phyloP scores from a whole-genome alignment of 2,329 filamentous ascomycete genomes.

The Plectosphaerella plurivora region DNA sequence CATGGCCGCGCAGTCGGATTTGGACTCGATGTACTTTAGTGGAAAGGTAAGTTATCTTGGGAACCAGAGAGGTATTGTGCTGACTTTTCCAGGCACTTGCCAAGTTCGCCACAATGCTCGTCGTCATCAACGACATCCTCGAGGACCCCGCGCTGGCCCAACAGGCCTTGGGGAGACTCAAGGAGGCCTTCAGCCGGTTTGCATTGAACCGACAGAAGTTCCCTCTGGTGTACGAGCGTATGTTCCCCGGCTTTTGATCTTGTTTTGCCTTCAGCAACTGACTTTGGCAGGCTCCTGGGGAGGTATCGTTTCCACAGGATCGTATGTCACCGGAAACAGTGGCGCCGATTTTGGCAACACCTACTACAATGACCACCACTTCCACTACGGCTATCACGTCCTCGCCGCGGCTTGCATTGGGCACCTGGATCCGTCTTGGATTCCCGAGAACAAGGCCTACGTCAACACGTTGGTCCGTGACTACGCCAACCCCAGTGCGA shows the following conservation, averaged over 20 bases:
- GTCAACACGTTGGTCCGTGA: constrained; percentile 84
- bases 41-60: constrained; percentile 59
- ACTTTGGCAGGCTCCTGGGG: constrained; percentile 60
- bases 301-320: constrained; percentile 72
- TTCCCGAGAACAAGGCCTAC: constrained; percentile 68
- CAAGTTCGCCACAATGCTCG: constrained; percentile 69
- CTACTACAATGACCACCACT: constrained; percentile 73
- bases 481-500: constrained; percentile 65
- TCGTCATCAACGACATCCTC: constrained; percentile 60
- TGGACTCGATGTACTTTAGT: constrained; percentile 88
- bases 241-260: constrained; percentile 17
- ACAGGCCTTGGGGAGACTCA: constrained; percentile 56
- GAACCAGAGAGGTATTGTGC: background rate
- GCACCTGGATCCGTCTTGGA: constrained; percentile 71
- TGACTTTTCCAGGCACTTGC: constrained; percentile 51
- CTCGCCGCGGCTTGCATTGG: constrained; percentile 81
- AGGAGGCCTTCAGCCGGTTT: constrained; percentile 63
- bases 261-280: background rate
- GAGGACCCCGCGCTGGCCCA: constrained; percentile 53
- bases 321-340: constrained; percentile 64
- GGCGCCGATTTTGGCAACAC: constrained; percentile 87
- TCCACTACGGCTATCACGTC: constrained; percentile 85
- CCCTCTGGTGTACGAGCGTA: constrained; percentile 61
- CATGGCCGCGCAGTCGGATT: constrained; percentile 66
- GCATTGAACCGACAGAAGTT: constrained; percentile 63